Base-by-base conservation (phyloP, 108 stramenopile species). In the Cyclotella atomus region DNA sequence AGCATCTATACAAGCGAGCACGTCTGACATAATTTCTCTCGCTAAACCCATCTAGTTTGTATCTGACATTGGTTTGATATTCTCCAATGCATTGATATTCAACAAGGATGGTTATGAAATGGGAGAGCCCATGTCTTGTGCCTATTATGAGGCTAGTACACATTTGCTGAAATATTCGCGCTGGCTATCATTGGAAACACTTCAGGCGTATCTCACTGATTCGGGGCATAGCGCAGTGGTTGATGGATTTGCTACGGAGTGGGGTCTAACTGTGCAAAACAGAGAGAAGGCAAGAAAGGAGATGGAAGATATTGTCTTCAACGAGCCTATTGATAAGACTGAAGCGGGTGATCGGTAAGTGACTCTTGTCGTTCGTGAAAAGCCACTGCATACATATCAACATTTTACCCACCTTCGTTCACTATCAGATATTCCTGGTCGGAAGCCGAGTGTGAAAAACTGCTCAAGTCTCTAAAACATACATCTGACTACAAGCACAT, bases 61-160 rank as follows among this genome's bases (percentile, higher is more conserved):
- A 10, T 74, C 81, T 46, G 94, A 95, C 73, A 81, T 92, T 46
- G 88, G 91, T 25, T 75, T 91, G 19, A 88, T 92, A 17, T 94
- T 95, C 73, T 65, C 88, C 20, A 95, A 95, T 76, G 89, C 94
- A 0, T 85, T 91, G n/a, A 65, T 73, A 10, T 95, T 95, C 63
- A 95, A 95, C 64, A 85, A 85, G 68, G 89, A 84, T 44, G 94
- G 91, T 8, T 73, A 81, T 24, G 91, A 95, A 50, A 71, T 87
- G n/a, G 94, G 94, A 10, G 94, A 95, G 59, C 91, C 91, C 0
- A 65, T 88, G 35, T 91, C 90, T 5, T 91, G 89, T 71, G 94
- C 94, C 2, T 95, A 95, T 65, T 91, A 90, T 61, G 94, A 95
- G 82, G 94, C 90, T 12, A 89, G 91, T 23, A 88, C 88, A 2